phyloP scores from a whole-genome alignment of 768 basidiomycete genomes.

The Russula griseocarnosa region DNA sequence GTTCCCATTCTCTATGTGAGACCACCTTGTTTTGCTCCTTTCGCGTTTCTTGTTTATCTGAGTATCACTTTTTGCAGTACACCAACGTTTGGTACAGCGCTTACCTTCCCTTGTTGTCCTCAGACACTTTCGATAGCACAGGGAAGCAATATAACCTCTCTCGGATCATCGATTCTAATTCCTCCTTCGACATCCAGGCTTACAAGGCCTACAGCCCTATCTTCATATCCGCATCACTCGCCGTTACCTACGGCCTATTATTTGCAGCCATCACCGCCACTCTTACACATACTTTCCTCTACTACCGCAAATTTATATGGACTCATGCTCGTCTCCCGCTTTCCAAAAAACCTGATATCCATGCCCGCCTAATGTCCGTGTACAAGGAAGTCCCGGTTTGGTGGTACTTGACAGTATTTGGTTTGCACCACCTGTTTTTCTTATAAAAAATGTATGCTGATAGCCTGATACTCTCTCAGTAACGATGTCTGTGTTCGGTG shows the following conservation, averaged over 20 bases:
- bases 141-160: slow-evolving; percentile 55
- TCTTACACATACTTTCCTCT: slow-evolving; percentile 39
- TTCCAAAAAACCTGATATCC: too few species aligned
- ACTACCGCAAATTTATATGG: slow-evolving; percentile 51
- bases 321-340: too few species aligned
- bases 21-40: neutral
- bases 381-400: slow-evolving; percentile 35
- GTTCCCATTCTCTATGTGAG: slow-evolving; percentile 52
- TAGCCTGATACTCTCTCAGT: slow-evolving; percentile 34
- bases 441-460: neutral
- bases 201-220: slow-evolving; percentile 59
- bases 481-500: slow-evolving; percentile 61
- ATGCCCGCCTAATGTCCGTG: too few species aligned
- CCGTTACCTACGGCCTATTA: slow-evolving; percentile 38
- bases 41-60: neutral
- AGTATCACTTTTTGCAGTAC: slow-evolving; percentile 33
- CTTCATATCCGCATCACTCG: slow-evolving; percentile 64
- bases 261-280: too few species aligned
- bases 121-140: slow-evolving; percentile 61
- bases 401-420: slow-evolving; percentile 75
- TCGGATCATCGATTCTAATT: slow-evolving; percentile 49
- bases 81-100: slow-evolving; percentile 19
- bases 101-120: slow-evolving; percentile 36
- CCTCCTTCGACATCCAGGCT: slow-evolving; percentile 51
- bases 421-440: slow-evolving; percentile 13